Percentiles rank a stretch among this genome's conserved stretches.
These are phyloP conservation scores for Penicillium herquei DNA, from an alignment of 495 filamentous ascomycete genomes.

Conservation along the genomic window DNA sequence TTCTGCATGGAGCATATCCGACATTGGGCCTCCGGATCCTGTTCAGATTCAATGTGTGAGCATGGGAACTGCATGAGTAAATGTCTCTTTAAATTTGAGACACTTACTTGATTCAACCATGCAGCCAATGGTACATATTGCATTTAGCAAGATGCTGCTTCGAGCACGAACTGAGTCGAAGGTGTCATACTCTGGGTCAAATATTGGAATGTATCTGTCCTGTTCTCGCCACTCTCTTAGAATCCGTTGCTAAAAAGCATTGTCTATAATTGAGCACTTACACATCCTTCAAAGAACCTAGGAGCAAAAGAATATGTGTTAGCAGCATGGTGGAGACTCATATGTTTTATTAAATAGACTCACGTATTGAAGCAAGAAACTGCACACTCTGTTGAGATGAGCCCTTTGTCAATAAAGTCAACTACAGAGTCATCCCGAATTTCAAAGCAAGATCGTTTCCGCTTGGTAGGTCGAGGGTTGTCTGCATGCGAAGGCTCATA, in stretches of 20 bases:
- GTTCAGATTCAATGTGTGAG: background rate
- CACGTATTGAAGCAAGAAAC: conserved; percentile 36
- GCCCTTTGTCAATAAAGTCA: conserved; percentile 37
- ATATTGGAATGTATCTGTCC: conserved; percentile 48
- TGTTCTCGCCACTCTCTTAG: background rate
- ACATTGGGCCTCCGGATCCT: conserved; percentile 35
- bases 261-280: conserved; percentile 12
- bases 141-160: conserved; percentile 46
- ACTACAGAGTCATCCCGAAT: conserved; percentile 32
- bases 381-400: conserved; percentile 35
- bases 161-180: conserved; percentile 39
- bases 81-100: background rate
- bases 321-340: too few species aligned
- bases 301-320: background rate
- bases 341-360: background rate
- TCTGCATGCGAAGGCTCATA: conserved; percentile 5
- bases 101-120: conserved; percentile 36
- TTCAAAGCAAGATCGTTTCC: conserved; percentile 37
- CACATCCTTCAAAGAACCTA: conserved; percentile 48
- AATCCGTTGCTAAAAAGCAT: background rate
- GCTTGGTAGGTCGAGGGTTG: conserved; percentile 15
- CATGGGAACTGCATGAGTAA: background rate
- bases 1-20: conserved; percentile 38
- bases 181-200: conserved; percentile 41
- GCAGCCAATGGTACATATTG: conserved; percentile 49